phyloP scores from a whole-genome alignment of 106 monocot genomes.

The Dioscorea dumetorum region DNA sequence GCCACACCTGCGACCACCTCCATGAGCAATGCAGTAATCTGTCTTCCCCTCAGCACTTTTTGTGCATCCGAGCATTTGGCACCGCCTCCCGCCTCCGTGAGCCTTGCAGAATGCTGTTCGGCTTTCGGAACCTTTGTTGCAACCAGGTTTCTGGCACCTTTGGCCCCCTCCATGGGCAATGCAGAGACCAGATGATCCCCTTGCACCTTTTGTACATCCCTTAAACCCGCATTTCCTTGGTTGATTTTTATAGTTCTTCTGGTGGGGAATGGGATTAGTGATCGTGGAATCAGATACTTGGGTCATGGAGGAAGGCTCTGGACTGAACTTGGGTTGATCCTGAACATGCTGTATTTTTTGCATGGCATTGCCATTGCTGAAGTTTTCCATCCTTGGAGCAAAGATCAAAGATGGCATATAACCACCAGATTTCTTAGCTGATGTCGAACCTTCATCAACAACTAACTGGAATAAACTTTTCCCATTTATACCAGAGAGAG shows the following conservation, averaged over 20 bases:
- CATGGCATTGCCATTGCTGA: constrained; percentile 3
- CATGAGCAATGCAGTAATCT: constrained; percentile 89
- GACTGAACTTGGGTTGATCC: constrained; percentile 33
- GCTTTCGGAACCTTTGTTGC: constrained; percentile 96
- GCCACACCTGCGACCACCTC: constrained; percentile 83
- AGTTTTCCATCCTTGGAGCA: constrained; percentile 40
- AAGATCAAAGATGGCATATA: constrained; percentile 89
- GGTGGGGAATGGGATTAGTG: constrained; percentile 2
- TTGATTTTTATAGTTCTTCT: constrained; percentile 33
- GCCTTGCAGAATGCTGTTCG: constrained; percentile 88
- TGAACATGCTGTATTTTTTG: too few species aligned
- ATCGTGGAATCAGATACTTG: constrained; percentile 15
- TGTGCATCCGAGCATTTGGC: constrained; percentile 81
- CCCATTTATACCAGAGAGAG: not conserved
- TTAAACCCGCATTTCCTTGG: constrained; percentile 75
- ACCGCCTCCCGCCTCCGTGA: constrained; percentile 84
- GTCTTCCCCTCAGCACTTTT: constrained; percentile 94
- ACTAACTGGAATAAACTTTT: constrained; percentile 14
- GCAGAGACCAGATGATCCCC: constrained; percentile 93
- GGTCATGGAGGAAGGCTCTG: constrained; percentile 48
- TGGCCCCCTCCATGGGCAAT: constrained; percentile 95
- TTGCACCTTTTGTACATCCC: constrained; percentile 79
- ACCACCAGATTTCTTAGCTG: constrained; percentile 48
- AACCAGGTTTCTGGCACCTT: constrained; percentile 82
- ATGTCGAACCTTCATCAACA: constrained; percentile 77